Conservation (phyloP, 345 rosid genomes). For the Camelina hispida region DNA sequence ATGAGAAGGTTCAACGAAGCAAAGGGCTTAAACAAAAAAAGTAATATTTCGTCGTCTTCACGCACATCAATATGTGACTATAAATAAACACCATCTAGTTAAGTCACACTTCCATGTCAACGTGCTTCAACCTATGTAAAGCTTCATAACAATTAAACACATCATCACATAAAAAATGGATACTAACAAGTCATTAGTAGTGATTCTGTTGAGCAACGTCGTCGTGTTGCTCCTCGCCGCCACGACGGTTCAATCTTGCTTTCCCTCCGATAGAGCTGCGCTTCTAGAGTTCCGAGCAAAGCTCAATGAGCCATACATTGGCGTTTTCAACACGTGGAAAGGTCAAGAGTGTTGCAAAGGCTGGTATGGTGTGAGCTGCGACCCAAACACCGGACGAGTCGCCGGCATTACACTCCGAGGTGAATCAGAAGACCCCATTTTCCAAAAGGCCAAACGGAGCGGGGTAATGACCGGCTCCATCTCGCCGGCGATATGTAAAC, state of each 20-base stretch:
- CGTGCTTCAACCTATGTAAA: constrained; percentile 22
- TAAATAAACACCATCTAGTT: constrained; percentile 20
- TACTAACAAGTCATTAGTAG: neutral
- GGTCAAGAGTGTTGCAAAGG: constrained; percentile 65
- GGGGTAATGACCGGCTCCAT: constrained; percentile 82
- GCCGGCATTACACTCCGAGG: constrained; percentile 77
- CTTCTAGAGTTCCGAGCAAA: constrained; percentile 62
- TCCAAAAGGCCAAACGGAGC: constrained; percentile 61
- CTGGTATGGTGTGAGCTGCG: constrained; percentile 88
- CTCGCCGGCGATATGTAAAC: constrained; percentile 66
- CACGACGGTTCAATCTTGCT: constrained; percentile 50
- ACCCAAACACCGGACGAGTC: constrained; percentile 61
- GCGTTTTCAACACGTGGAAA: constrained; percentile 74
- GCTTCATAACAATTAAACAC: constrained; percentile 24
- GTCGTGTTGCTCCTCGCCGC: constrained; percentile 33
- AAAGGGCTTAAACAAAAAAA: neutral
- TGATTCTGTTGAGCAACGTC: constrained; percentile 2
- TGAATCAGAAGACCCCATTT: constrained; percentile 84
- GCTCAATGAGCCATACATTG: constrained; percentile 71
- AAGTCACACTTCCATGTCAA: constrained; percentile 35
- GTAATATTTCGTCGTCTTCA: constrained; percentile 28
- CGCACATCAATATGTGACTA: constrained; percentile 2
- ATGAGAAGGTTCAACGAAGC: constrained; percentile 33
- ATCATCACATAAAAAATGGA: constrained; percentile 28
- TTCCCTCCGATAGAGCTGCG: constrained; percentile 61